Evolutionary conservation across 2,329 filamentous ascomycete species (phyloP), one percentile per base, ranked within the genome.

Genomic region (Fusarium sp.): DNA sequence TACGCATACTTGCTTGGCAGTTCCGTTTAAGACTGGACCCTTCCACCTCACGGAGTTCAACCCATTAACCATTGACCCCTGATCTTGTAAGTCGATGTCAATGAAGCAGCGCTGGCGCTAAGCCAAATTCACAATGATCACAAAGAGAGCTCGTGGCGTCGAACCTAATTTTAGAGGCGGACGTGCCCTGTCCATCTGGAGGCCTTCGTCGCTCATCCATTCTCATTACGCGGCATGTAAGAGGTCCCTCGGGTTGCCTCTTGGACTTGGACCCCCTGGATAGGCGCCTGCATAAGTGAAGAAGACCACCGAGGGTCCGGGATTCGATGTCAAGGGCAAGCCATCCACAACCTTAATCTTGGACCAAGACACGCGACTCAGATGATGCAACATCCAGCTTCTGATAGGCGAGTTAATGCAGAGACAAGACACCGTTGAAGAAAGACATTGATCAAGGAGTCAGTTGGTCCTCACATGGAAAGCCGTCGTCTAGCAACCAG

Each of bases 171-270:
- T 69, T 69, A 58, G 35, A 52, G 64, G 33, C 60, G n/a, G 45
- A 38, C 47, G 18, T 31, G 40, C 59, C 36, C 25, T 62, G 38
- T 50, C 13, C 45, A 25, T 18, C 56, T n/a, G 31, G 42, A 65
- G 52, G 61, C 52, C 60, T 60, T 42, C 31, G 63, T 63, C 35
- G 54, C 40, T 66, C 54, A 36, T 38, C 33, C 9, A 58, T n/a
- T 38, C 33, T 29, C 31, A 62, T 73, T 67, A 63, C 58, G 63
- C 45, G 66, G 66, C 66, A 65, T 66, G 25, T 56, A 52, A 68
- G 40, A 62, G 47, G 58, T 42, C 33, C 8, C 36, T 25, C 35
- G 9, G 69, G 67, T 31, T 74, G 70, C 71, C 71, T 74, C 70
- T 35, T 58, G 20, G 5, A 22, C 13, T 45, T 35, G 13, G 13